Evolutionary conservation across 176 grass and related monocot genomes (phyloP).

Genomic region (Carex cristatella): DNA sequence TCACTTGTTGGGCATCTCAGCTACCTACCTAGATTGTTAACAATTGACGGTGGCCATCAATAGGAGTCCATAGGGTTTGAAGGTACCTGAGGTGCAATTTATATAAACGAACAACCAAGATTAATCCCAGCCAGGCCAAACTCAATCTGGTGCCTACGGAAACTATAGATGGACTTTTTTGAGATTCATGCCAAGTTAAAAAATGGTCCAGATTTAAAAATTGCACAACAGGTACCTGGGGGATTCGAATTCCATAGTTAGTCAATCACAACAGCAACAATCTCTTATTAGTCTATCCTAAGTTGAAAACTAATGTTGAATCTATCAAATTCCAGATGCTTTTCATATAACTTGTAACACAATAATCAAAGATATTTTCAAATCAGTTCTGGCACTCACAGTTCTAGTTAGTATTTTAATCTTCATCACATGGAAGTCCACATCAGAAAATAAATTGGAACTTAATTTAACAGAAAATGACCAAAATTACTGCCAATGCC

Average conservation of each 20-base stretch:
- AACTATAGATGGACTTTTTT: no score
- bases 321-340: background rate
- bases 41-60: background rate
- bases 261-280: no score
- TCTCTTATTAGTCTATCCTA: background rate
- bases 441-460: background rate
- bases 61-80: background rate
- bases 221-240: no score
- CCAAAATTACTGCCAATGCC: constrained; percentile 46
- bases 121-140: no score
- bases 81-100: no score
- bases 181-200: no score
- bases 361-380: background rate
- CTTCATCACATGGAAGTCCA: background rate
- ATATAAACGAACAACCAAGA: no score
- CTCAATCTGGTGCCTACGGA: no score
- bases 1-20: background rate
- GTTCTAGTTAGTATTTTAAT: background rate
- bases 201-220: no score
- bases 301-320: background rate
- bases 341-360: background rate
- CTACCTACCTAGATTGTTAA: background rate
- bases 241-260: no score
- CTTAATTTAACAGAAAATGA: background rate
- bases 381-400: background rate